Evolutionary conservation across 345 rosid species (phyloP).

Genomic region (Gossypium mustelinum): DNA sequence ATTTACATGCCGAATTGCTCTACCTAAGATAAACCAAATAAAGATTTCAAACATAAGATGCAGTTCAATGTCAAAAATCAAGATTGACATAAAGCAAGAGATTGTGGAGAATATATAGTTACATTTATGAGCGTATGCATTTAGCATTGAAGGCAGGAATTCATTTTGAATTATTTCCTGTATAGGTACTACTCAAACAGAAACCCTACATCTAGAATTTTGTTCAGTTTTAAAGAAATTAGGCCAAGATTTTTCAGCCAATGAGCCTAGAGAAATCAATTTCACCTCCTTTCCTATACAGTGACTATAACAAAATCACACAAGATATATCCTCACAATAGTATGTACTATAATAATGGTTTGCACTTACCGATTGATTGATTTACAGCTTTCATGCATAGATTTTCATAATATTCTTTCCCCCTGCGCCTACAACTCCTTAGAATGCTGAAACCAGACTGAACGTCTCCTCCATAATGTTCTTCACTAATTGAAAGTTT

Average conservation of each 20-base stretch:
- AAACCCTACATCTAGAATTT: not conserved
- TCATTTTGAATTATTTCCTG: not conserved
- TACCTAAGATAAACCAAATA: constrained; percentile 35
- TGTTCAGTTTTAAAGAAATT: not conserved
- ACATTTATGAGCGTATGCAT: not conserved
- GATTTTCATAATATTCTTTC: constrained; percentile 84
- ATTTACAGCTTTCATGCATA: constrained; percentile 97
- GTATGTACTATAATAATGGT: not conserved
- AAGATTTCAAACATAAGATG: not conserved
- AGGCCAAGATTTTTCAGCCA: not conserved
- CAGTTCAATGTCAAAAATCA: not conserved
- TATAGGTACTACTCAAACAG: not conserved
- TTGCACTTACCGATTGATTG: constrained; percentile 75
- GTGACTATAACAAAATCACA: not conserved
- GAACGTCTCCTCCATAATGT: constrained; percentile 46
- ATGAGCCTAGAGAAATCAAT: not conserved
- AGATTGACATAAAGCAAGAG: not conserved
- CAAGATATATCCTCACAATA: not conserved
- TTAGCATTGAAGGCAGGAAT: not conserved
- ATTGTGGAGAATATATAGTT: not conserved
- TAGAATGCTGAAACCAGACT: constrained; percentile 60
- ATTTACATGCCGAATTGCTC: constrained; percentile 80
- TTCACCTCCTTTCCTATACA: not conserved
- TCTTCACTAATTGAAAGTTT: constrained; percentile 37
- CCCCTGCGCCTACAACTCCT: constrained; percentile 78